Percentiles rank a stretch among this genome's conserved stretches.
phyloP scores from a whole-genome alignment of 2,329 filamentous ascomycete genomes.

The Colletotrichum sp. region DNA sequence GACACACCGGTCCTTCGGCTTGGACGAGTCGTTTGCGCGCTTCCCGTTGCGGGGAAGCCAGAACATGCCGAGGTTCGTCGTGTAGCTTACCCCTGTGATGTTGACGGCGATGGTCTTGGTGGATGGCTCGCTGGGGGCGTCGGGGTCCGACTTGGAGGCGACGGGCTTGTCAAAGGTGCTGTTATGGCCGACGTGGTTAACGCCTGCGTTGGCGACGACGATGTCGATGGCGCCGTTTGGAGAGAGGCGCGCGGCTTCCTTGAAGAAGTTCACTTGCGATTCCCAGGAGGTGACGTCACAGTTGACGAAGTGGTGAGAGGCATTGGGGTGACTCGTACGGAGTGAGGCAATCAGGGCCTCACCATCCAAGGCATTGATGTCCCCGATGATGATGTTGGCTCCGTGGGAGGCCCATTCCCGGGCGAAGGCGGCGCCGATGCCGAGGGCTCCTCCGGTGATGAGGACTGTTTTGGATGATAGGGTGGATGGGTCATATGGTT shows the following conservation, averaged over 20 bases:
- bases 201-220: slow-evolving; percentile 72
- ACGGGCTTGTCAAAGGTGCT: slow-evolving; percentile 51
- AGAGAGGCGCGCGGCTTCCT: slow-evolving; percentile 57
- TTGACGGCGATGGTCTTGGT: slow-evolving; percentile 66
- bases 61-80: slow-evolving; percentile 66
- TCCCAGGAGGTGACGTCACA: slow-evolving; percentile 72
- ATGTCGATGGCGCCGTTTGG: slow-evolving; percentile 62
- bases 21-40: neutral
- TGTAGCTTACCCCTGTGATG: slow-evolving; percentile 68
- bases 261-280: slow-evolving; percentile 68
- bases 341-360: slow-evolving; percentile 59
- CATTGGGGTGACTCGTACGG: slow-evolving; percentile 39
- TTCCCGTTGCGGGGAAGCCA: slow-evolving; percentile 53
- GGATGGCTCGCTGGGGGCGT: slow-evolving; percentile 46
- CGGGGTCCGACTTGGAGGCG: slow-evolving; percentile 44
- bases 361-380: slow-evolving; percentile 61
- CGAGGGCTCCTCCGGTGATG: slow-evolving; percentile 69
- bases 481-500: slow-evolving; percentile 47
- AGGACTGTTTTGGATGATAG: slow-evolving; percentile 62
- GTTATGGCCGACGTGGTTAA: slow-evolving; percentile 41
- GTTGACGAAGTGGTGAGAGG: slow-evolving; percentile 51
- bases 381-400: slow-evolving; percentile 67
- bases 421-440: slow-evolving; percentile 61
- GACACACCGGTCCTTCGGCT: slow-evolving; percentile 58
- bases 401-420: slow-evolving; percentile 58